Evolutionary conservation across 2,329 filamentous ascomycete species (phyloP), one percentile per base, ranked within the genome.

Genomic region (Phaeophleospora eucalypticola): DNA sequence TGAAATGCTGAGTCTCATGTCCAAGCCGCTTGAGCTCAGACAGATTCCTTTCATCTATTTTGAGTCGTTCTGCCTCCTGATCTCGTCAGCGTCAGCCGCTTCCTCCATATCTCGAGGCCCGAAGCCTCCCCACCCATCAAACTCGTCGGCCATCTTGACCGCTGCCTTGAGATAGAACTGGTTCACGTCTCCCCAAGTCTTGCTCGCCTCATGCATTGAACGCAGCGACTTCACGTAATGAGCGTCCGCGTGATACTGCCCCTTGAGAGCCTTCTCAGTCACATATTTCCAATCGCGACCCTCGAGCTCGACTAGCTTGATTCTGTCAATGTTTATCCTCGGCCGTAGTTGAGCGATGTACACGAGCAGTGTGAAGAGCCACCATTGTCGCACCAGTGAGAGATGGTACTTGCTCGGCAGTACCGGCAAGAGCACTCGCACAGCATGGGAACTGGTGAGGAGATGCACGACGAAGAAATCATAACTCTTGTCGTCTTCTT

Each of bases 181-280:
- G 51, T 83, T 76, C 3, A 77, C 74, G 62, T 89, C 84, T 3
- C 83, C 82, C 86, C 86, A 91, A 0, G 84, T 89, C 51, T 75
- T 76, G 12, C 83, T 82, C 15, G 83, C 84, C 63, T 87, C 87
- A 65, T 75, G 83, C 73, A 91, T 84, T 2, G 87, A 81, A 36
- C 88, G 79, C 73, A 65, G 69, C 82, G 86, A 82, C 71, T 96
- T 95, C 24, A 97, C 83, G 62, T 83, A 96, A 68, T 95, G 87
- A 15, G 87, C 79, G 69, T 97, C 89, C 1, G 78, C 81, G 8
- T 80, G 74, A 69, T 82, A 82, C 42, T 78, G 66, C 8, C 84
- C 84, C 43, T 79, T 81, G 15, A 95, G 62, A 2, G 86, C 88
- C 67, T 82, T 79, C 43, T 86, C 71, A 43, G 83, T 77, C 4